Evolutionary conservation across 2,329 filamentous ascomycete species (phyloP), one percentile per base, ranked within the genome.

Genomic region (Cladosporium phlei): DNA sequence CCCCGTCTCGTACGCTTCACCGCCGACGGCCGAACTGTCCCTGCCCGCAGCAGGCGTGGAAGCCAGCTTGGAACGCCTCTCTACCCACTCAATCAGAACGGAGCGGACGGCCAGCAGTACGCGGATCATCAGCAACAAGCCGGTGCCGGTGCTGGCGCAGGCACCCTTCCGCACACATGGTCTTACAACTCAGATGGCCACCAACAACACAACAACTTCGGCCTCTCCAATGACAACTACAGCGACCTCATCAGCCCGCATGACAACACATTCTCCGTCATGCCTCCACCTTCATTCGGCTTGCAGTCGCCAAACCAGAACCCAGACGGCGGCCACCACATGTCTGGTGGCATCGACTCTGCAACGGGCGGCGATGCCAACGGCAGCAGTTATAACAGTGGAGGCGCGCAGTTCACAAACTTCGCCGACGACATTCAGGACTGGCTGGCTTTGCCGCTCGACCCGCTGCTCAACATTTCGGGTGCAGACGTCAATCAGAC

Each of bases 1-100:
- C 82, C 83, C 55, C 78, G 85, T 5, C 88, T 93, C 57, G 69
- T 82, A 17, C 75, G 77, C 21, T 76, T 81, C 49, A 69, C 75
- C 7, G 74, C 74, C 4, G 70, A 75, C 51, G 55, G 58, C 16
- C 56, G 58, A 50, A 52, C 48, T 35, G 60, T 32, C 44, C 21
- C 39, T 8, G 57, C 24, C 25, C 46, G 38, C 24, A 55, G 11
- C 53, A 45, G 34, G 10, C 47, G 49, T 24, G 50, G 43, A 8
- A 51, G 48, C 29, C 33, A 44, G 19, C 43, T 29, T 9, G 33
- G 37, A 4, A 50, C 48, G 11, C 48, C 48, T 21, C 17, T 48
- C 19, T 33, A 27, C 25, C 34, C 42, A 9, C 30, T 27, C 33
- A 16, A 11, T 11, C 46, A 46, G 12, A 43, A 47, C 19, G 35